A percentile compares a stretch with the other conserved stretches of the same genome.
These are phyloP conservation scores for Umbelopsis sp. DNA, from an alignment of 192 early-diverging fungal species.

Conservation along the genomic window DNA sequence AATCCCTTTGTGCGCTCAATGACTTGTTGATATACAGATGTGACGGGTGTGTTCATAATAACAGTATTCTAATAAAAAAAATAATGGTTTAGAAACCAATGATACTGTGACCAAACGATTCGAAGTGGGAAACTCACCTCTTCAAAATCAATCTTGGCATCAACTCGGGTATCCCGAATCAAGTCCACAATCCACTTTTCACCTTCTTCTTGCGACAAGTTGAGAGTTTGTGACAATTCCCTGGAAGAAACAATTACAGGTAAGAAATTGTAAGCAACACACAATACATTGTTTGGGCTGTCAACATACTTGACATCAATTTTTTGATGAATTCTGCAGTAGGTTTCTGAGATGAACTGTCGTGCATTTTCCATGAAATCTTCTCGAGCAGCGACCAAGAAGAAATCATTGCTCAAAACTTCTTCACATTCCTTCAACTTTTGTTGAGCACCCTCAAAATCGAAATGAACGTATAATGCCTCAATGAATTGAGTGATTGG, in stretches of 20 bases:
- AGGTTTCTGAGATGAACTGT: slow-evolving; percentile 94
- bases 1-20: slow-evolving; percentile 94
- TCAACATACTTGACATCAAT: slow-evolving; percentile 75
- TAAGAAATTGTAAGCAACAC: neutral
- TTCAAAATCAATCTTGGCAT: slow-evolving; percentile 96
- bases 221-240: slow-evolving; percentile 81
- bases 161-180: slow-evolving; percentile 93
- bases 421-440: slow-evolving; percentile 88
- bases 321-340: slow-evolving; percentile 96
- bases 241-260: slow-evolving; percentile 24
- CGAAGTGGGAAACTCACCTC: slow-evolving; percentile 50
- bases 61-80: slow-evolving; percentile 71
- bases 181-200: slow-evolving; percentile 99
- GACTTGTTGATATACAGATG: slow-evolving; percentile 92
- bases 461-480: slow-evolving; percentile 90
- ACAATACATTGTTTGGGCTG: neutral
- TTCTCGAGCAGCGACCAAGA: slow-evolving; percentile 82
- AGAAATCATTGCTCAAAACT: slow-evolving; percentile 89
- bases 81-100: slow-evolving; percentile 13
- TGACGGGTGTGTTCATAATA: slow-evolving; percentile 86
- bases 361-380: slow-evolving; percentile 96
- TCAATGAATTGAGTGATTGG: slow-evolving; percentile 95
- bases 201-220: slow-evolving; percentile 86
- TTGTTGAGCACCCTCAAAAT: slow-evolving; percentile 89
- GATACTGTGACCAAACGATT: neutral